These are phyloP conservation scores for Boletus mariae DNA, from an alignment of 1,284 basidiomycete species.

Conservation along the genomic window DNA sequence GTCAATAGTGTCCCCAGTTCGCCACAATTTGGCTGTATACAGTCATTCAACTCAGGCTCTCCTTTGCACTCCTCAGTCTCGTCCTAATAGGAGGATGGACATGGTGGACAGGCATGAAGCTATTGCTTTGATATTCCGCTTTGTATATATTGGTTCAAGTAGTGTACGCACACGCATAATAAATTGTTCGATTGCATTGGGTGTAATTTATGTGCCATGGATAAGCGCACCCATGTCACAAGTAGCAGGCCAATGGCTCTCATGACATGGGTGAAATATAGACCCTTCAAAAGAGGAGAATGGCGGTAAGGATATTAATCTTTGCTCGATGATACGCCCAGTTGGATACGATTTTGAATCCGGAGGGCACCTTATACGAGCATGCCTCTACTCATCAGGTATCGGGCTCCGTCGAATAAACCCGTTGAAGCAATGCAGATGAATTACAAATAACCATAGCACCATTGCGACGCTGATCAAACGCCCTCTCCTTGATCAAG, in stretches of 20 bases:
- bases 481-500: constrained; percentile 59
- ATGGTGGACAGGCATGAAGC: constrained; percentile 56
- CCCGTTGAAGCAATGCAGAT: background rate
- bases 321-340: constrained; percentile 83
- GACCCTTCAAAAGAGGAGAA: background rate
- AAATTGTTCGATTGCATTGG: background rate
- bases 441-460: constrained; percentile 2
- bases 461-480: constrained; percentile 26
- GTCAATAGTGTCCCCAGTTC: constrained; percentile 62
- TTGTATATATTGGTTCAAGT: background rate
- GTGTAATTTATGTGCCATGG: constrained; percentile 17
- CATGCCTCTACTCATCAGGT: constrained; percentile 29
- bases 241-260: background rate
- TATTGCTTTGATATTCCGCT: constrained; percentile 34
- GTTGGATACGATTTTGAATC: constrained; percentile 58
- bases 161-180: background rate
- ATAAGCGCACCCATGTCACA: constrained; percentile 2
- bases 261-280: constrained; percentile 3
- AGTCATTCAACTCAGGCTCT: constrained; percentile 62
- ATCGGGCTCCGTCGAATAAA: background rate
- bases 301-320: constrained; percentile 27
- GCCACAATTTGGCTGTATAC: constrained; percentile 74
- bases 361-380: constrained; percentile 81
- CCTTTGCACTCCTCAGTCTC: constrained; percentile 58
- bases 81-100: constrained; percentile 49